phyloP scores from a whole-genome alignment of 2,329 filamentous ascomycete genomes.

The Hirsutella rhossiliensis region DNA sequence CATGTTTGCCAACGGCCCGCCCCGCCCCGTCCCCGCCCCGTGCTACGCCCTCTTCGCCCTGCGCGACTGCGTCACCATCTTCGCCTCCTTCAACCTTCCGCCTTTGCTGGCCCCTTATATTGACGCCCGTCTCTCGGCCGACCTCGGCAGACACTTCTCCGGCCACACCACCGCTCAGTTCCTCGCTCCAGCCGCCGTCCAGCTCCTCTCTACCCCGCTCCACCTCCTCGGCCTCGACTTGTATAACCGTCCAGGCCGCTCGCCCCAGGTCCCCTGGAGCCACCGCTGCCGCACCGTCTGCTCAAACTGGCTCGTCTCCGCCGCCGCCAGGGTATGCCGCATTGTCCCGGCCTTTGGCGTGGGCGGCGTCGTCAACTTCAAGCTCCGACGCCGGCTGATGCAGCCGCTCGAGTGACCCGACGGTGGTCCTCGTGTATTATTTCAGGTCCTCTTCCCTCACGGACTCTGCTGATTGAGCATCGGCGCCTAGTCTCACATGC shows the following conservation, averaged over 20 bases:
- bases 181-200: slow-evolving; percentile 63
- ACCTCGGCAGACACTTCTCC: slow-evolving; percentile 29
- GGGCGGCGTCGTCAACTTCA: slow-evolving; percentile 74
- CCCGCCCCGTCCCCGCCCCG: slow-evolving; percentile 49
- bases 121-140: slow-evolving; percentile 38
- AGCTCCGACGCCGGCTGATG: slow-evolving; percentile 59
- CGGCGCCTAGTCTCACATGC: too few relatives aligned
- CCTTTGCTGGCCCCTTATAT: slow-evolving; percentile 62
- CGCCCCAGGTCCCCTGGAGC: slow-evolving; percentile 23
- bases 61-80: slow-evolving; percentile 80
- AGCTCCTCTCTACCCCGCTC: slow-evolving; percentile 69
- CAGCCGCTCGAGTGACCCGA: slow-evolving; percentile 31
- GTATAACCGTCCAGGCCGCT: slow-evolving; percentile 56
- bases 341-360: slow-evolving; percentile 85
- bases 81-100: slow-evolving; percentile 84
- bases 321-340: slow-evolving; percentile 63
- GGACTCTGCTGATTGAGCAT: too few relatives aligned
- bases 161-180: slow-evolving; percentile 66
- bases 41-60: slow-evolving; percentile 70
- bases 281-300: slow-evolving; percentile 58
- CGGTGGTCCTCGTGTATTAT: neutral
- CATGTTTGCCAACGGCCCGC: slow-evolving; percentile 55
- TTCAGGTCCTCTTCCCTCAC: too few relatives aligned
- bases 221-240: slow-evolving; percentile 78
- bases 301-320: slow-evolving; percentile 65